Evolutionary conservation across 192 early-diverging fungal species (phyloP).

Genomic region (Coemansia sp.): DNA sequence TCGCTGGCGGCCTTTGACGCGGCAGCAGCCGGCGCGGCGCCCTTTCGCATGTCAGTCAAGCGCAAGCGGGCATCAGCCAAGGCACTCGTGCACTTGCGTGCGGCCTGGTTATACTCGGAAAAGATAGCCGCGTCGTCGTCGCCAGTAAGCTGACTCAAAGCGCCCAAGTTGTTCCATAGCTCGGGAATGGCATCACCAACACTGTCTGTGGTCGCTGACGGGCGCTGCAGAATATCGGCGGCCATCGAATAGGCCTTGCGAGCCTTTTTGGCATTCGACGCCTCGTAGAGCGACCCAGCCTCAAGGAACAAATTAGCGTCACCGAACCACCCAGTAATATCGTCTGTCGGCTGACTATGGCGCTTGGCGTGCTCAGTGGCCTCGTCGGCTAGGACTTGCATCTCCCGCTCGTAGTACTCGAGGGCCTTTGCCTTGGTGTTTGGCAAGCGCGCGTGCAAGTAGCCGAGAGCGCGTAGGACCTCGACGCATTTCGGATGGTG

Average conservation of each 20-base stretch:
- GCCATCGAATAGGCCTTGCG: slow-evolving; percentile 46
- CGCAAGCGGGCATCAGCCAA: slow-evolving; percentile 13
- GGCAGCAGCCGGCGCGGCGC: not conserved
- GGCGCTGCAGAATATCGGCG: slow-evolving; percentile 23
- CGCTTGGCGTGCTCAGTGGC: slow-evolving; percentile 51
- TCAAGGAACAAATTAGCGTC: slow-evolving; percentile 62
- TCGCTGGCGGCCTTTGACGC: slow-evolving; percentile 9
- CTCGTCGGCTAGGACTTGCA: slow-evolving; percentile 57
- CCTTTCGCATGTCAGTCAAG: slow-evolving; percentile 1
- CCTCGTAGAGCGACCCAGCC: slow-evolving; percentile 65
- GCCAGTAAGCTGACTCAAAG: slow-evolving; percentile 65
- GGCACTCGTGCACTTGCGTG: slow-evolving; percentile 7
- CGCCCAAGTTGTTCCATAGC: slow-evolving; percentile 89
- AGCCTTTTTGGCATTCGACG: slow-evolving; percentile 52
- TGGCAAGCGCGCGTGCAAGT: slow-evolving; percentile 61
- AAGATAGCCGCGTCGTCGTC: slow-evolving; percentile 18
- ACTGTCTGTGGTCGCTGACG: not conserved
- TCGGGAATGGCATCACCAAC: slow-evolving; percentile 55
- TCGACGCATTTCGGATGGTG: slow-evolving; percentile 65
- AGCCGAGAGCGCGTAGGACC: slow-evolving; percentile 61
- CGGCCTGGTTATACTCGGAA: slow-evolving; percentile 16
- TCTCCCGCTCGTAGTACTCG: slow-evolving; percentile 63
- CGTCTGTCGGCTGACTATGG: not conserved
- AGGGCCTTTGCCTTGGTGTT: slow-evolving; percentile 67
- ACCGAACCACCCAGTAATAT: slow-evolving; percentile 12